Percentiles rank a stretch among this genome's conserved stretches.
Conservation (phyloP, 2,329 filamentous ascomycete genomes). For the Raffaelea deltoideospora region DNA sequence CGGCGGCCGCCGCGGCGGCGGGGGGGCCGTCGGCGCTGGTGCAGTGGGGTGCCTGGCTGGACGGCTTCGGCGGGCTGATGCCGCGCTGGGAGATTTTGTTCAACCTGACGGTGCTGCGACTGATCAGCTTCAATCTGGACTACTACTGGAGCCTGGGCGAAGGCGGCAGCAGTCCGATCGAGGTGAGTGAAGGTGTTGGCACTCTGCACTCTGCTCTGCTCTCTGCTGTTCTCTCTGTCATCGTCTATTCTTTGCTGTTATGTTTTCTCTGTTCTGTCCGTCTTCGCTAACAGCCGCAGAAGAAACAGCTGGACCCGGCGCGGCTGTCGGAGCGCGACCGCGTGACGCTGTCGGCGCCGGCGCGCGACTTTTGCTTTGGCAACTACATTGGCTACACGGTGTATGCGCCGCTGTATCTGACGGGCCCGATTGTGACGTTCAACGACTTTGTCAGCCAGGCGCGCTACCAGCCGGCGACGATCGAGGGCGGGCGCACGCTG, state of each 20-base stretch:
- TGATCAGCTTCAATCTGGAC: constrained; percentile 95
- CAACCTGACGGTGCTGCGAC: constrained; percentile 81
- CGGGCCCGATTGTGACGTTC: constrained; percentile 89
- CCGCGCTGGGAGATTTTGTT: constrained; percentile 93
- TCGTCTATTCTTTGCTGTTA: neutral
- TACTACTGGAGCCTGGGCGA: constrained; percentile 80
- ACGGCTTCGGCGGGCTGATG: constrained; percentile 70
- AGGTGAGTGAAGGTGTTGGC: constrained; percentile 46
- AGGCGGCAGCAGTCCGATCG: constrained; percentile 49
- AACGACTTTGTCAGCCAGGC: constrained; percentile 92
- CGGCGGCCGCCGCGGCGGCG: no score
- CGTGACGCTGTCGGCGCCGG: constrained; percentile 57
- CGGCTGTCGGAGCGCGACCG: constrained; percentile 81
- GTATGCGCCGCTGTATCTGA: constrained; percentile 84
- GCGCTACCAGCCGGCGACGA: constrained; percentile 56
- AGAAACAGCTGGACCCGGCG: constrained; percentile 86
- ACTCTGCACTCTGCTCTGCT: neutral
- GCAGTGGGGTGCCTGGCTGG: constrained; percentile 56
- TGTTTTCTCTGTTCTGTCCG: no score
- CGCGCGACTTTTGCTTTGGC: constrained; percentile 58
- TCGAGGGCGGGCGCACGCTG: constrained; percentile 54
- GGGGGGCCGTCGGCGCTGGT: constrained; percentile 15
- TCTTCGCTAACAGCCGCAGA: constrained; percentile 39
- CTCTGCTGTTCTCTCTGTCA: neutral
- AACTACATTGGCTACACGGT: constrained; percentile 84